These are phyloP conservation scores for Naganishia vishniacii DNA, from an alignment of 768 basidiomycete species.

Conservation along the genomic window DNA sequence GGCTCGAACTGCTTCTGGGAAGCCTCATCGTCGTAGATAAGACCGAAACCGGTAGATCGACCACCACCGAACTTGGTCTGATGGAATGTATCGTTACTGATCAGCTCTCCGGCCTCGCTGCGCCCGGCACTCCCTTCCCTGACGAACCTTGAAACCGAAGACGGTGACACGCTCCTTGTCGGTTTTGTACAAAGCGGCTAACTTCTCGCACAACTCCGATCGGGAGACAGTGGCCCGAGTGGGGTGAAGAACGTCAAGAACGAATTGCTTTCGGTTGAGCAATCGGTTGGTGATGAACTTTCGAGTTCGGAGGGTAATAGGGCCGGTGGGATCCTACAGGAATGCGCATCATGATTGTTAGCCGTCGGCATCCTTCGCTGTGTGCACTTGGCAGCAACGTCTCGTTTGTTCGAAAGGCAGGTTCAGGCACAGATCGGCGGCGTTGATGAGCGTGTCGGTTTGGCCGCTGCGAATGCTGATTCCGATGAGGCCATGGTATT, in stretches of 20 bases:
- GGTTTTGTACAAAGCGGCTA: conserved; percentile 86
- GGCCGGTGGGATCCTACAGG: conserved; percentile 52
- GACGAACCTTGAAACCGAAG: conserved; percentile 64
- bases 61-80: conserved; percentile 97
- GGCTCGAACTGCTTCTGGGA: conserved; percentile 97
- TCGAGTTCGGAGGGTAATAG: conserved; percentile 92
- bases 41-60: conserved; percentile 88
- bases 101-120: conserved; percentile 37
- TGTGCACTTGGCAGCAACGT: too few relatives aligned
- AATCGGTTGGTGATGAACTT: conserved; percentile 99
- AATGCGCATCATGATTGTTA: neutral
- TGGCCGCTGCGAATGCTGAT: too few relatives aligned
- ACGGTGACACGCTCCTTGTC: conserved; percentile 83
- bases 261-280: conserved; percentile 88
- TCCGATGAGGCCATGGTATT: too few relatives aligned
- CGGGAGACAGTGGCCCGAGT: conserved; percentile 88
- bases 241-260: conserved; percentile 71
- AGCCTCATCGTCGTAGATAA: conserved; percentile 94
- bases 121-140: neutral
- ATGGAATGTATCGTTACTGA: too few relatives aligned
- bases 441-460: too few relatives aligned
- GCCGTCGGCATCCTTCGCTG: too few relatives aligned
- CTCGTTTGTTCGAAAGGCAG: too few relatives aligned
- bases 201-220: conserved; percentile 83
- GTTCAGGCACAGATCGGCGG: too few relatives aligned